Base-by-base conservation (phyloP, 2,329 filamentous ascomycete species). In the Verticillium dahliae region DNA sequence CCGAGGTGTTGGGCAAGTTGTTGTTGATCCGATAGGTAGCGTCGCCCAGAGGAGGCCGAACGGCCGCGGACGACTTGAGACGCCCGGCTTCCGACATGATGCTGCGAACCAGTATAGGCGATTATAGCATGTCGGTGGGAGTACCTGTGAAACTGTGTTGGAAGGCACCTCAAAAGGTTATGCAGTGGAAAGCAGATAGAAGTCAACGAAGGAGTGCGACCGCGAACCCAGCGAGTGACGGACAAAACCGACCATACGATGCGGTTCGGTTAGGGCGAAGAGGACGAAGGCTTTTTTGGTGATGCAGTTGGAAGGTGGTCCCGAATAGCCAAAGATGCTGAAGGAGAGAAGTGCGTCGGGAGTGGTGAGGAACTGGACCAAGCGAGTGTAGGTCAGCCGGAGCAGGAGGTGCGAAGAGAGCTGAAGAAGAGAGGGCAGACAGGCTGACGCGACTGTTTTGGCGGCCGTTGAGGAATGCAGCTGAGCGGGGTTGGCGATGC, bases 21-120 rank as follows among this genome's bases (percentile, higher is more conserved):
- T 78, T 76, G 33, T 78, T 83, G 66, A 80, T 72, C 65, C 80
- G 77, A 63, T 78, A 74, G 33, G 75, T 77, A 27, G 80, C 78
- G 69, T 84, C 81, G 38, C 74, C 74, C 55, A 84, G 72, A 54
- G 81, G 81, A 59, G 72, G 68, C 61, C 77, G 76, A 52, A 18
- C 9, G 63, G 64, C 60, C 35, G 60, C 56, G 22, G 56, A 57
- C 7, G 61, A 59, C 60, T 58, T 61, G 59, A 38, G 56, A 31
- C 61, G 61, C 45, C 52, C 56, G 54, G 60, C 41, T 59, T 66
- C 64, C 52, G 63, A 65, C 64, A 66, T 66, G 37, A 61, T 61
- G 38, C 50, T 35, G 33, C 14, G 37, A 10, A 10, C 15, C n/a
- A 9, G n/a, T 14, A 35, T 31, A 7, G 57, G 31, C 22, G 41